Base-by-base conservation (phyloP, 1,284 basidiomycete genomes). In the Puccinia novopanici region DNA sequence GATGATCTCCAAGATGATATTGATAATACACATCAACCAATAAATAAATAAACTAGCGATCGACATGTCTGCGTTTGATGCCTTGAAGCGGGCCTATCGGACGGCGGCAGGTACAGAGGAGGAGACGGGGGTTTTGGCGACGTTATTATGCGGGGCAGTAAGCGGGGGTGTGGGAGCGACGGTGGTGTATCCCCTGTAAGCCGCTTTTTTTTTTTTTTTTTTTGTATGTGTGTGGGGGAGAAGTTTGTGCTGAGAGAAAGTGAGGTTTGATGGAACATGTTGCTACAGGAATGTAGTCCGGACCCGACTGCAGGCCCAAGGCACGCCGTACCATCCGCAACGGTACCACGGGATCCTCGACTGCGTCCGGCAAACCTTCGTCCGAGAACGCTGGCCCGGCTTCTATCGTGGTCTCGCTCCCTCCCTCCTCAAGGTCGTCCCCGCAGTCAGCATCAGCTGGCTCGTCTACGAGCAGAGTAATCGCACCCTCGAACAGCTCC, bases 291-390 rank as follows among this genome's bases (percentile, higher is more conserved):
- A 97, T 86, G 89, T 99, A 55, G 91, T 99, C 27, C 90, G 96
- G 40, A 99, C 97, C 13, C 90, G 96, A 70, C 86, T 99, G 81
- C 96, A 99, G 87, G 97, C 96, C 1, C 95, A 94, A 0, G 96
- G 96, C 0, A 95, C 93, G 0, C 90, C 92, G 0, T 93, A 94
- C 0, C 95, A 98, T 85, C 94, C 94, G 1, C 91, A 95, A 83
- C 88, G 87, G 22, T 99, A 99, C 86, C 90, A 89, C 3, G 95
- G 95, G 34, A 91, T 95, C 81, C 87, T 89, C 86, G 97, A 99
- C 85, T 97, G 98, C 8, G 89, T 90, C 8, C 86, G 88, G 63
- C 92, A 91, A 85, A 98, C 96, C 24, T 92, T 92, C 86, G 88
- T 89, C 68, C 89, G 90, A 27, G 96, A 98, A 85, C 96, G 96